Evolutionary conservation across 306 rosid species (phyloP), one percentile per base, ranked within the genome.

Genomic region (Canavalia gladiata): DNA sequence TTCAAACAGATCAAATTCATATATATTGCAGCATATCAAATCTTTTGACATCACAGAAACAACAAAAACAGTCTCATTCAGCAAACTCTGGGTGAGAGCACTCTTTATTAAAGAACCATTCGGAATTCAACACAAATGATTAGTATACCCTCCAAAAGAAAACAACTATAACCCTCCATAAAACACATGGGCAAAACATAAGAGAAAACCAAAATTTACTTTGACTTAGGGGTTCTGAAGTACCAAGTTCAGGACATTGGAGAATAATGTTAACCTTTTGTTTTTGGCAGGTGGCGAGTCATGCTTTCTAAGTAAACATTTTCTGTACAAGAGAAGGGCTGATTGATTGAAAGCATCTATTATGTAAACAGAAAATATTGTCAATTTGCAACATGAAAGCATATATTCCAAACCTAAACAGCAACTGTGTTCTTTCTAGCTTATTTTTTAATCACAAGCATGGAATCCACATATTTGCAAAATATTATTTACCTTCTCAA

Each of bases 341-440:
- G 6, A 63, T 5, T 30, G 72, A 76, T 39, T n/a, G 45, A 67
- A 50, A 73, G 59, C 58, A 39, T 66, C 51, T 29, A 31, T 47
- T 13, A 68, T 85, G 81, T 74, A 68, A 59, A 81, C 54, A 42
- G 5, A 50, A 81, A 77, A 37, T 52, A 72, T 54, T 65, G 29
- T 69, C 45, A 60, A 60, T 58, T 45, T 43, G 72, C 71, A 78
- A 39, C 68, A 42, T 35, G 52, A 49, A 52, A 41, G 66, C 63
- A 83, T 50, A 68, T 51, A 77, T 77, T 42, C 68, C 59, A 69
- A 51, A 52, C 13, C 79, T 12, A 70, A 30, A 77, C 60, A 52
- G 63, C 68, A 62, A 63, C 69, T 63, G 12, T 45, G 74, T 63
- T 42, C 28, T 43, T 63, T 42, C 28, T 43, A 1, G 49, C 39